These are phyloP conservation scores for Boletellus ananas DNA, from an alignment of 768 basidiomycete genomes.

Conservation along the genomic window DNA sequence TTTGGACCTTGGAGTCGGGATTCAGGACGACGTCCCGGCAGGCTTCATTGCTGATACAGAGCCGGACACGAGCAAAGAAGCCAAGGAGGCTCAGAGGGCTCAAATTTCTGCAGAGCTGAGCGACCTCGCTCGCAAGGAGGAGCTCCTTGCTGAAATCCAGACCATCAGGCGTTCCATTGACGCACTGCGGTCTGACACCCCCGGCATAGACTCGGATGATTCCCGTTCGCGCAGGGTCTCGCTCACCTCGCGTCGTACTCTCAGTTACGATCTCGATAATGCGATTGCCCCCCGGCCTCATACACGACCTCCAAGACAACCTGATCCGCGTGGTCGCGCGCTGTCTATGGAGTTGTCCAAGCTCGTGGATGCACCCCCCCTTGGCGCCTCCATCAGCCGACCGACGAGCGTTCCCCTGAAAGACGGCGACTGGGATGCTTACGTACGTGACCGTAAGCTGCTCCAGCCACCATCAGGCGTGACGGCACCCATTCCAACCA, in stretches of 20 bases:
- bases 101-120: conserved; percentile 41
- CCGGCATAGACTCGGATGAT: conserved; percentile 43
- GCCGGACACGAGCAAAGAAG: conserved; percentile 24
- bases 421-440: conserved; percentile 82
- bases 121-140: conserved; percentile 64
- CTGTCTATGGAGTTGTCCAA: conserved; percentile 69
- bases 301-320: conserved; percentile 64
- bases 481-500: conserved; percentile 73
- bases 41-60: conserved; percentile 57
- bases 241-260: conserved; percentile 60
- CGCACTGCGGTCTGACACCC: conserved; percentile 65
- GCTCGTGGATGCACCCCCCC: conserved; percentile 39
- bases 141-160: conserved; percentile 72
- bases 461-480: conserved; percentile 80
- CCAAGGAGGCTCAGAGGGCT: conserved; percentile 32
- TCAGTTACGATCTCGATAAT: conserved; percentile 61
- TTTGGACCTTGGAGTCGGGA: conserved; percentile 71
- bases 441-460: conserved; percentile 80
- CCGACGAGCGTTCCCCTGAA: conserved; percentile 71
- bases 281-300: conserved; percentile 52
- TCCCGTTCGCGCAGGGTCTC: conserved; percentile 64
- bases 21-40: conserved; percentile 71
- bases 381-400: conserved; percentile 56
- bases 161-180: conserved; percentile 79
- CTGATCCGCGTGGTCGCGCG: conserved; percentile 64